Base-by-base conservation (phyloP, 2,329 filamentous ascomycete genomes). In the Alternaria sp. region DNA sequence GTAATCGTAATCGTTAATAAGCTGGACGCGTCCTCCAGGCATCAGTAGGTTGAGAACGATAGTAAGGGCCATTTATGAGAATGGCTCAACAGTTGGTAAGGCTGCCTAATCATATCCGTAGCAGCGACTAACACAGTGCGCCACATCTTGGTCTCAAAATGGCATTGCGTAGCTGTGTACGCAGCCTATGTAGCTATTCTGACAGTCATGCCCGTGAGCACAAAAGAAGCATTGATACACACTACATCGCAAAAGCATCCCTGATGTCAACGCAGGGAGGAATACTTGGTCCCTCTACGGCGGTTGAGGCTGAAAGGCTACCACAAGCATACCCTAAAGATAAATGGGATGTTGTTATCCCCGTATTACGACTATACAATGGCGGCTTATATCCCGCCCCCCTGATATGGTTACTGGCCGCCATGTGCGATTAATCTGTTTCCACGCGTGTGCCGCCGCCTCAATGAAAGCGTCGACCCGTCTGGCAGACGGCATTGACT, bases 401-500 rank as follows among this genome's bases (percentile, higher is more conserved):
- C 45, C 54, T 42, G 39, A 17, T 26, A 42, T n/a, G 41, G 33
- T 23, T 13, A 37, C 37, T 54, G 51, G 41, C 28, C 28, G 50
- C 46, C 36, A 39, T 40, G 31, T 42, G 55, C 31, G 40, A 13
- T 40, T 40, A 48, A 37, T 26, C 21, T 34, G 21, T 42, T 24
- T 26, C 50, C 42, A 54, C 42, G 50, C 42, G 51, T 26, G 40
- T 24, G 55, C 21, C 28, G 55, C 21, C 29, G 36, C 29, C 36
- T 42, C 23, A 14, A 42, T 54, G 34, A 39, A 36, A 58, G 42
- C 51, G 55, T 41, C 55, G 29, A 40, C 29, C 50, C 36, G 51
- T 54, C 40, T 33, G 36, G 50, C 26, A 31, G 34, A 29, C 42
- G 36, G 42, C 50, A 39, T 24, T 34, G 44, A 26, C 37, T 54